A percentile compares a stretch with the other conserved stretches of the same genome.
Conservation (phyloP, 1,139 yeast genomes). For the Dujonia santamariae region DNA sequence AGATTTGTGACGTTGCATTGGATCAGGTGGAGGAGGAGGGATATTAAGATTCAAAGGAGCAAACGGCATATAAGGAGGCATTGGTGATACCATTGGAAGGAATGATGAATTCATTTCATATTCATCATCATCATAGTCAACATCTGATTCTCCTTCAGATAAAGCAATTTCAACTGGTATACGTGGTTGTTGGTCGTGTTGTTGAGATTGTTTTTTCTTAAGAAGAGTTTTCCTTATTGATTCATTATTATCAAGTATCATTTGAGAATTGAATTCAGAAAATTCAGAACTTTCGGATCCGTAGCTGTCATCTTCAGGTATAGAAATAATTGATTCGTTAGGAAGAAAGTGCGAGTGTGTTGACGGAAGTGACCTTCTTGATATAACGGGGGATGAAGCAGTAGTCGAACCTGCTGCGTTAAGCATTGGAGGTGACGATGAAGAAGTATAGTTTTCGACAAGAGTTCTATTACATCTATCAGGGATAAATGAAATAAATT, state of each 20-base stretch:
- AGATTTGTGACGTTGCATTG: background rate
- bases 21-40: background rate
- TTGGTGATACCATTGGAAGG: background rate
- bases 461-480: conserved; percentile 37
- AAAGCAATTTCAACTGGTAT: too few species aligned
- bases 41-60: background rate
- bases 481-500: conserved; percentile 21
- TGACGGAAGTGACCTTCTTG: conserved; percentile 1
- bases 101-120: background rate
- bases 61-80: background rate
- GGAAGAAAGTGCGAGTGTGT: conserved; percentile 5
- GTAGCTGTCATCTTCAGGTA: conserved; percentile 11
- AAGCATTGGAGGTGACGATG: background rate
- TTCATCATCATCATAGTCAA: background rate
- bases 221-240: conserved; percentile 6
- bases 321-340: conserved; percentile 7
- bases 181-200: too few species aligned
- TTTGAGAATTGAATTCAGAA: conserved; percentile 5
- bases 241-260: conserved; percentile 9
- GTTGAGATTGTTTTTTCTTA: too few species aligned
- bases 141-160: background rate
- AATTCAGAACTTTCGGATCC: conserved; percentile 6
- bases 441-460: background rate
- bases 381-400: conserved; percentile 2
- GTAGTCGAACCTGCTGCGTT: background rate